Base-by-base conservation (phyloP, 805 yeast species). In the Cyberlindnera xylosilytica region DNA sequence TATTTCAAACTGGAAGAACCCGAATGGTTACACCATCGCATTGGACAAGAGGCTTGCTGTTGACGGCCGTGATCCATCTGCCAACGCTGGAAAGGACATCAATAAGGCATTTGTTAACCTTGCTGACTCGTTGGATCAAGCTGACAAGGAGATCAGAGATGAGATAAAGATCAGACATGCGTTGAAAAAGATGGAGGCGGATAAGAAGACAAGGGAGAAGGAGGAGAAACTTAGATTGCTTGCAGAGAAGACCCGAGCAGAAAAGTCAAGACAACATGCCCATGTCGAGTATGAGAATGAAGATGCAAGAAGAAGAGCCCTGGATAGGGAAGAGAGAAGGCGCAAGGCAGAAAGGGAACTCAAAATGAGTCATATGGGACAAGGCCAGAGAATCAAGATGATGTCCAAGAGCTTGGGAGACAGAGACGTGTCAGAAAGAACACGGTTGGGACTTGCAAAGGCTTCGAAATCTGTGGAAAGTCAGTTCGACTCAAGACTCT, bases 1-100 rank as follows among this genome's bases (percentile, higher is more conserved):
- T 1, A 77, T 91, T 0, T 91, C 98, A 1, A 88, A 87, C 61
- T 93, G 98, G 97, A 90, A 89, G 62, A 93, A 93, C 61, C 87
- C 90, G 15, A 84, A 86, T 52, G 97, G 98, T 1, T 87, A 80
- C 58, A 80, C 96, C 1, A 81, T 90, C 34, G 79, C 84, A 1
- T 62, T 90, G 31, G 96, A 89, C 41, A 86, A 84, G 55, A 69
- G 97, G 45, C 68, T 87, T 42, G 72, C 79, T 2, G 73, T 74
- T 12, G 73, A 69, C 41, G 71, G 70, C 1, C 64, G 70, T 3
- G 63, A 61, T 23, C 62, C 56, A 10, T 63, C 65, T 6, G 61
- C 66, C 0, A 46, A 56, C 20, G 55, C 59, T 27, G 62, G 60
- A 0, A 63, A 51, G 15, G 63, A 68, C 17, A 72, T 82, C 39